Evolutionary conservation across 2,329 filamentous ascomycete species (phyloP).

Genomic region (Capronia coronata): DNA sequence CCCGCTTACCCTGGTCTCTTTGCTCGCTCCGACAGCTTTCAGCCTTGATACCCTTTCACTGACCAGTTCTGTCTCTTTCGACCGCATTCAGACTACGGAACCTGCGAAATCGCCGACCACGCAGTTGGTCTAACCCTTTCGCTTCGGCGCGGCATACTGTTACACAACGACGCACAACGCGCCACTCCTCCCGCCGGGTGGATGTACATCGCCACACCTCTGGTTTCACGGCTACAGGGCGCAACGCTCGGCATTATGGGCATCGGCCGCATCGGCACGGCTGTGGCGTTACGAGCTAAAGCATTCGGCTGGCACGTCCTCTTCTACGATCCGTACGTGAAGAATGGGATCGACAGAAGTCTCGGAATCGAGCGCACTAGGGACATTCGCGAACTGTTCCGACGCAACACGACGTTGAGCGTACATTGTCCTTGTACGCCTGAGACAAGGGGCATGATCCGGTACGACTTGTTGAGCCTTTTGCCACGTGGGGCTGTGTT

Average conservation of each 20-base stretch:
- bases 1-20: too few relatives aligned
- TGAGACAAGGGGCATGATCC: constrained; percentile 56
- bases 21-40: too few relatives aligned
- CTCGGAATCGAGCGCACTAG: constrained; percentile 40
- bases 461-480: constrained; percentile 45
- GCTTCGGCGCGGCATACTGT: constrained; percentile 22
- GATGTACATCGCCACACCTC: constrained; percentile 24
- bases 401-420: constrained; percentile 55
- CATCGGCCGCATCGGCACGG: constrained; percentile 59
- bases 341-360: constrained; percentile 42
- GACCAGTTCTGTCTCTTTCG: background rate
- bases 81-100: constrained; percentile 22
- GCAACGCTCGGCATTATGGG: constrained; percentile 59
- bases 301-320: constrained; percentile 60
- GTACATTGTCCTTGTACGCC: constrained; percentile 61
- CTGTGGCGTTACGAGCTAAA: constrained; percentile 54
- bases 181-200: constrained; percentile 12
- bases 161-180: constrained; percentile 25
- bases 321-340: constrained; percentile 53
- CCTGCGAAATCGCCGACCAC: constrained; percentile 27
- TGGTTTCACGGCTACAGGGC: constrained; percentile 20
- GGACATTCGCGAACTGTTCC: constrained; percentile 49
- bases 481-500: constrained; percentile 58
- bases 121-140: constrained; percentile 23
- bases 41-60: too few relatives aligned